Percentiles rank a stretch among this genome's conserved stretches.
Conservation (phyloP, 2,329 filamentous ascomycete genomes). For the Podosphaera xanthii region DNA sequence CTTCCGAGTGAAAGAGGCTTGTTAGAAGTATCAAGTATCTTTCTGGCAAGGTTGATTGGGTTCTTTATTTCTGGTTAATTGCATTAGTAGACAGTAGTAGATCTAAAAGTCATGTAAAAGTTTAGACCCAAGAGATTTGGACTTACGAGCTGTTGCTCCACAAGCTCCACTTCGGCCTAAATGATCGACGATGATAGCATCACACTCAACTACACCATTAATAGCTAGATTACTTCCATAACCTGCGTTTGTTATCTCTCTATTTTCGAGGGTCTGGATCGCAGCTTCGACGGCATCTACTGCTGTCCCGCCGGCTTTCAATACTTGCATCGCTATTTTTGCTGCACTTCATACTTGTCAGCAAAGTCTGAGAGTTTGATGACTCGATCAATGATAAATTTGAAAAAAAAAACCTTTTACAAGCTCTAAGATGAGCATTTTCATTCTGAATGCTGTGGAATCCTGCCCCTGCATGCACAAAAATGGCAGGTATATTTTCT, state of each 20-base stretch:
- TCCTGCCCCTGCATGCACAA: slow-evolving; percentile 85
- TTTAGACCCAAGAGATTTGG: not conserved
- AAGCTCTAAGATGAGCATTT: slow-evolving; percentile 59
- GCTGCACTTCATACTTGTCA: slow-evolving; percentile 37
- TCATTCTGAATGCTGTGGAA: slow-evolving; percentile 84
- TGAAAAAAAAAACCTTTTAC: slow-evolving; percentile 48
- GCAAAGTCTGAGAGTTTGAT: not conserved
- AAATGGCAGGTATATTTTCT: slow-evolving; percentile 44
- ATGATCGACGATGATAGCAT: slow-evolving; percentile 84
- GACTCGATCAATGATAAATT: not conserved
- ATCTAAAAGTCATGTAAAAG: not conserved
- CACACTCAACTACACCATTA: slow-evolving; percentile 78
- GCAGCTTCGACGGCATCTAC: slow-evolving; percentile 79
- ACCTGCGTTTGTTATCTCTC: slow-evolving; percentile 88
- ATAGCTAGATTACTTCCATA: slow-evolving; percentile 88
- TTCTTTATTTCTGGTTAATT: slow-evolving; percentile 56
- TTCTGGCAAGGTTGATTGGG: slow-evolving; percentile 66
- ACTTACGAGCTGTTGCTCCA: slow-evolving; percentile 71
- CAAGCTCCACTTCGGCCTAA: slow-evolving; percentile 78
- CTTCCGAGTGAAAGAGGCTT: slow-evolving; percentile 61
- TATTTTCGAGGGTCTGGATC: slow-evolving; percentile 70
- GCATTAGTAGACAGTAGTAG: not conserved
- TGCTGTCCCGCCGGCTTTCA: slow-evolving; percentile 57
- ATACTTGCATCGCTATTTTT: slow-evolving; percentile 57
- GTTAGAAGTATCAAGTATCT: slow-evolving; percentile 57